Percentiles rank a stretch among this genome's conserved stretches.
Evolutionary conservation across 306 rosid species (phyloP).

Genomic region (Vicia villosa): DNA sequence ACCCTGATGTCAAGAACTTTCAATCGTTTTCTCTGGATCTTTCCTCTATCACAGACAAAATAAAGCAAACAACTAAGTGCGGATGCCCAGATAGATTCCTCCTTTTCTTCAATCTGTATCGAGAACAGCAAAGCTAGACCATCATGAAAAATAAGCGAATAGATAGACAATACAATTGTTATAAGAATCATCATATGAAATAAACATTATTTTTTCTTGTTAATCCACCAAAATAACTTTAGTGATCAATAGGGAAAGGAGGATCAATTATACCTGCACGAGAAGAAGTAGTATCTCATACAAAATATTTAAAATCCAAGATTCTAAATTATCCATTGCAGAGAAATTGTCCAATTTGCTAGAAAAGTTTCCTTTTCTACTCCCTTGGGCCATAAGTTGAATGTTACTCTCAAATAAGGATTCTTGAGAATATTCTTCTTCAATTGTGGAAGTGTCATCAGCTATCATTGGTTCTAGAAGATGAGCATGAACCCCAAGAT

Average conservation of each 20-base stretch:
- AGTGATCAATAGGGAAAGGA: no score
- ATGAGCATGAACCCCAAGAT: constrained; percentile 99
- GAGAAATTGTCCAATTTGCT: constrained; percentile 51
- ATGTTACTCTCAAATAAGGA: constrained; percentile 71
- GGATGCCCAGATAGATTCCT: constrained; percentile 97
- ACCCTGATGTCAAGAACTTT: constrained; percentile 98
- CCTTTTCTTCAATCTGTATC: constrained; percentile 83
- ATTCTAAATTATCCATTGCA: constrained; percentile 72
- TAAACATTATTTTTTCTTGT: no score
- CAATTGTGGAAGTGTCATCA: constrained; percentile 69
- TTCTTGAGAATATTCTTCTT: constrained; percentile 89
- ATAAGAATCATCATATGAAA: no score
- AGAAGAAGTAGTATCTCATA: constrained; percentile 88
- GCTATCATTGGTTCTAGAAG: constrained; percentile 77
- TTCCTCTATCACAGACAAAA: constrained; percentile 96
- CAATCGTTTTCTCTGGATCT: constrained; percentile 77
- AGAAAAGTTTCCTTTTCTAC: constrained; percentile 51
- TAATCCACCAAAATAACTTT: no score
- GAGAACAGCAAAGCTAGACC: not conserved
- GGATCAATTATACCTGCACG: constrained; percentile 72
- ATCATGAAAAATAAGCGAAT: no score
- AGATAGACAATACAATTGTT: no score
- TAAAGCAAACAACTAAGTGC: constrained; percentile 97
- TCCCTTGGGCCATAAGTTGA: constrained; percentile 63
- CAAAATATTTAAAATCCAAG: constrained; percentile 91